Evolutionary conservation across 1,284 basidiomycete genomes (phyloP).

Genomic region (Puccinia hordei): DNA sequence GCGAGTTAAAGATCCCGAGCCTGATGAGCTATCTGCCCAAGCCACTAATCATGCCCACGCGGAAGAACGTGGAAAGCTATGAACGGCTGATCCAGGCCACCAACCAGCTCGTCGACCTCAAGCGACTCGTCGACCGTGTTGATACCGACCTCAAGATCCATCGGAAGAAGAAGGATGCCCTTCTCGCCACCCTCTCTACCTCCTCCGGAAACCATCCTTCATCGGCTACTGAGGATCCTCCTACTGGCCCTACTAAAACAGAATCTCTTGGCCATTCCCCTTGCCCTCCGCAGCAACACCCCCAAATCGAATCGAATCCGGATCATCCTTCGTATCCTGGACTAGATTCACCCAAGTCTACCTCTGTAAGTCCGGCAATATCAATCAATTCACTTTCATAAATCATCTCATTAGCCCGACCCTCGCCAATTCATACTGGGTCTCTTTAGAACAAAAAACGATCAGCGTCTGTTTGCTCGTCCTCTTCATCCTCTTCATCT

Average conservation of each 20-base stretch:
- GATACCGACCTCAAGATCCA: conserved; percentile 28
- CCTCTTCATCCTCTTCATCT: background rate
- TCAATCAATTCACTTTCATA: background rate
- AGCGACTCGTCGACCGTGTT: conserved; percentile 26
- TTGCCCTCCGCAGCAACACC: background rate
- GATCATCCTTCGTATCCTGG: background rate
- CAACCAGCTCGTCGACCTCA: conserved; percentile 36
- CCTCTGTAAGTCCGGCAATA: background rate
- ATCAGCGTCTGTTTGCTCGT: conserved; percentile 17
- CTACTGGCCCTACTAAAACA: background rate
- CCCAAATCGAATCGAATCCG: background rate
- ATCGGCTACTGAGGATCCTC: background rate
- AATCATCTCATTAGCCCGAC: background rate
- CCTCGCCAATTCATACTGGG: background rate
- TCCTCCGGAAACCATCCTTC: background rate
- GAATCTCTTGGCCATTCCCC: background rate
- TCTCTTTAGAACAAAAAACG: conserved; percentile 20
- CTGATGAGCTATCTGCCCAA: conserved; percentile 26
- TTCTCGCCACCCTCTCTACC: conserved; percentile 2
- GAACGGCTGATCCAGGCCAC: conserved; percentile 18
- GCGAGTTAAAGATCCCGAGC: conserved; percentile 38
- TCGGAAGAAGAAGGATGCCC: conserved; percentile 31
- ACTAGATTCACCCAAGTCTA: background rate
- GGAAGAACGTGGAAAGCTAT: conserved; percentile 46
- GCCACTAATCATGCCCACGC: conserved; percentile 47